Conservation (phyloP, 495 filamentous ascomycete species). For the Physcia stellaris region DNA sequence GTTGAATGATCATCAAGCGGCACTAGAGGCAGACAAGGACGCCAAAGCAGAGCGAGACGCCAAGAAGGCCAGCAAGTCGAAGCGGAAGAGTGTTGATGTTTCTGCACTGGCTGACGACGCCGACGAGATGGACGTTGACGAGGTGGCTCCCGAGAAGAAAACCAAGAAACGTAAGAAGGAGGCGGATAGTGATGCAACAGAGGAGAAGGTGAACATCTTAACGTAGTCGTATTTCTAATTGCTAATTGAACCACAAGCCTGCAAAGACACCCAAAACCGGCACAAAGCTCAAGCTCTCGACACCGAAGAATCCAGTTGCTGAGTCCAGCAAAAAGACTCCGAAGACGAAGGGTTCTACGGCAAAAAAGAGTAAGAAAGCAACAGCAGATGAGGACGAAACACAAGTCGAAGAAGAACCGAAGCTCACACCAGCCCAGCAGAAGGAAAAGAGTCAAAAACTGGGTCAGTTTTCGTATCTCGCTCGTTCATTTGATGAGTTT, state of each 20-base stretch:
- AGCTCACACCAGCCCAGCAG: slow-evolving; percentile 43
- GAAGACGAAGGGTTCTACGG: slow-evolving; percentile 42
- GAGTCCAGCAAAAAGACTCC: slow-evolving; percentile 40
- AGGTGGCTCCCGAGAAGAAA: slow-evolving; percentile 35
- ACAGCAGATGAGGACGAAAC: slow-evolving; percentile 34
- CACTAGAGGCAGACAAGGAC: slow-evolving; percentile 48
- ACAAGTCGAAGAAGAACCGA: slow-evolving; percentile 38
- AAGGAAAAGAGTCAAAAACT: slow-evolving; percentile 54
- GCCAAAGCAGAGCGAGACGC: slow-evolving; percentile 44
- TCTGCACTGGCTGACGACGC: slow-evolving; percentile 37
- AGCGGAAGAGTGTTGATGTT: slow-evolving; percentile 42
- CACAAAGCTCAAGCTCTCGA: slow-evolving; percentile 40
- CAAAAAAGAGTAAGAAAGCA: slow-evolving; percentile 27
- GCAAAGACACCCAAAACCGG: slow-evolving; percentile 47
- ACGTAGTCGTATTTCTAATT: not conserved
- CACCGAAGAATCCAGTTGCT: slow-evolving; percentile 33
- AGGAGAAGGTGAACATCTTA: slow-evolving; percentile 41
- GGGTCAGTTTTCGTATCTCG: slow-evolving; percentile 30
- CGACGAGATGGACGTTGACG: slow-evolving; percentile 59
- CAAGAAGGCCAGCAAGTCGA: slow-evolving; percentile 33
- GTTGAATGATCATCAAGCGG: slow-evolving; percentile 44
- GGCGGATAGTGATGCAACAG: slow-evolving; percentile 50
- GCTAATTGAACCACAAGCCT: slow-evolving; percentile 21
- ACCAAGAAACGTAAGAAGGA: slow-evolving; percentile 59
- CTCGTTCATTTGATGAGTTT: slow-evolving; percentile 5